Percentiles rank a stretch among this genome's conserved stretches.
Evolutionary conservation across 495 filamentous ascomycete species (phyloP).

Genomic region (Lasiosphaeria hispida): DNA sequence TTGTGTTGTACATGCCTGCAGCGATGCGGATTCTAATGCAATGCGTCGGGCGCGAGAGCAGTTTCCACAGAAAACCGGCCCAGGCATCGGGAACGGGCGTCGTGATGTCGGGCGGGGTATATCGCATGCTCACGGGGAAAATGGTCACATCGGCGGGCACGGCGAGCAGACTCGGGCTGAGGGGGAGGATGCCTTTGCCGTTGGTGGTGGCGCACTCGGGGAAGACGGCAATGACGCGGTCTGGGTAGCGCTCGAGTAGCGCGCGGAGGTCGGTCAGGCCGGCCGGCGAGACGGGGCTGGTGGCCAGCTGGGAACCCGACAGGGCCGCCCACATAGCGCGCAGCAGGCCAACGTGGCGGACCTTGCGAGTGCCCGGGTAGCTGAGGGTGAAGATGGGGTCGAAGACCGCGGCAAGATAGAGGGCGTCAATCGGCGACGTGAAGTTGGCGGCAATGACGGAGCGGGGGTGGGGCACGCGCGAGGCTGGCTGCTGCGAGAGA

Average conservation of each 20-base stretch:
- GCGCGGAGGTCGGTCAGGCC: slow-evolving; percentile 57
- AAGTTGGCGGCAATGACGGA: slow-evolving; percentile 85
- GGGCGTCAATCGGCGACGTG: slow-evolving; percentile 86
- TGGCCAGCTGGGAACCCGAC: slow-evolving; percentile 49
- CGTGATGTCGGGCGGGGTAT: slow-evolving; percentile 83
- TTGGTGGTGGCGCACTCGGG: slow-evolving; percentile 94
- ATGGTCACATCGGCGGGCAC: slow-evolving; percentile 64
- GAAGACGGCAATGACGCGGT: slow-evolving; percentile 76
- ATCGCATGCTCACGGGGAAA: slow-evolving; percentile 85
- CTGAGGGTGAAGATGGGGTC: slow-evolving; percentile 88
- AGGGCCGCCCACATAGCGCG: slow-evolving; percentile 73
- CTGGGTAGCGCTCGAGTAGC: slow-evolving; percentile 65
- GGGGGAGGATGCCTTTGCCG: slow-evolving; percentile 81
- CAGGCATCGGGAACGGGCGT: slow-evolving; percentile 79
- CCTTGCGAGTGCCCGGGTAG: slow-evolving; percentile 68
- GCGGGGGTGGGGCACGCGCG: slow-evolving; percentile 68
- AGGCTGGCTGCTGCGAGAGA: slow-evolving; percentile 56
- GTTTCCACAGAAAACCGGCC: slow-evolving; percentile 72
- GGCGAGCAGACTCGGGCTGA: slow-evolving; percentile 69
- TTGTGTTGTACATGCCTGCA: slow-evolving; percentile 54
- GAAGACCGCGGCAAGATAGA: slow-evolving; percentile 97
- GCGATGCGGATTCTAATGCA: slow-evolving; percentile 88
- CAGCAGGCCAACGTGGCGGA: slow-evolving; percentile 73
- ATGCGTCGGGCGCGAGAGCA: slow-evolving; percentile 82
- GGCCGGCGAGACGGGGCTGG: slow-evolving; percentile 41